phyloP scores from a whole-genome alignment of 2,329 filamentous ascomycete species.

The Phialophora expanda region DNA sequence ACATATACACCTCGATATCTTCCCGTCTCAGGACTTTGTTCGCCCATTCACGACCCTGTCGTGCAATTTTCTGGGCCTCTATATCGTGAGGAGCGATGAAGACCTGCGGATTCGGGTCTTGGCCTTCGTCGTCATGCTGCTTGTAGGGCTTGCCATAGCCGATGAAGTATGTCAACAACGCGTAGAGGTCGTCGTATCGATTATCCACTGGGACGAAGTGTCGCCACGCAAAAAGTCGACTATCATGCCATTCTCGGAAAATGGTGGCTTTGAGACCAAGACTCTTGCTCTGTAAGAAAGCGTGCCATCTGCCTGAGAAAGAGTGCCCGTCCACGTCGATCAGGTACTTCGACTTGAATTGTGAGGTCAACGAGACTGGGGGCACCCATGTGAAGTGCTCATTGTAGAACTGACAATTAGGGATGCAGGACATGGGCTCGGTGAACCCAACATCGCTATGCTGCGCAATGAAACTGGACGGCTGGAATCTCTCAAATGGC shows the following conservation, averaged over 20 bases:
- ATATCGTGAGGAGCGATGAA: slow-evolving; percentile 44
- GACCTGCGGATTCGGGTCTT: slow-evolving; percentile 35
- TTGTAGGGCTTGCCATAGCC: slow-evolving; percentile 43
- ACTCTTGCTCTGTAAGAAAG: slow-evolving; percentile 55
- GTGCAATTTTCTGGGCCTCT: slow-evolving; percentile 45
- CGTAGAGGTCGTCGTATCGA: slow-evolving; percentile 57
- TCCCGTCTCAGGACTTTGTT: slow-evolving; percentile 46
- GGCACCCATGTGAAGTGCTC: slow-evolving; percentile 41
- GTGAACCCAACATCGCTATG: slow-evolving; percentile 49
- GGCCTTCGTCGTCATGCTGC: slow-evolving; percentile 24
- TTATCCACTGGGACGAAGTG: slow-evolving; percentile 61
- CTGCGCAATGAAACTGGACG: slow-evolving; percentile 43
- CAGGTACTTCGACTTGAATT: slow-evolving; percentile 47
- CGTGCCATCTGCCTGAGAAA: slow-evolving; percentile 50
- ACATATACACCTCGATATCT: slow-evolving; percentile 67
- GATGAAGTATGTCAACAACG: slow-evolving; percentile 58
- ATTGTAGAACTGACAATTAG: slow-evolving; percentile 48
- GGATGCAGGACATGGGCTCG: slow-evolving; percentile 46
- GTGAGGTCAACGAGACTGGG: slow-evolving; percentile 42
- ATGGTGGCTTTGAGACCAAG: slow-evolving; percentile 60
- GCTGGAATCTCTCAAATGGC: slow-evolving; percentile 41
- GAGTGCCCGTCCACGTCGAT: slow-evolving; percentile 50
- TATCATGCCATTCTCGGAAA: slow-evolving; percentile 62
- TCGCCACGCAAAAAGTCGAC: slow-evolving; percentile 57
- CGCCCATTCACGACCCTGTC: slow-evolving; percentile 47